Evolutionary conservation across 1,139 yeast genomes (phyloP), one percentile per base, ranked within the genome.

Genomic region (Eremothecium gossypii): DNA sequence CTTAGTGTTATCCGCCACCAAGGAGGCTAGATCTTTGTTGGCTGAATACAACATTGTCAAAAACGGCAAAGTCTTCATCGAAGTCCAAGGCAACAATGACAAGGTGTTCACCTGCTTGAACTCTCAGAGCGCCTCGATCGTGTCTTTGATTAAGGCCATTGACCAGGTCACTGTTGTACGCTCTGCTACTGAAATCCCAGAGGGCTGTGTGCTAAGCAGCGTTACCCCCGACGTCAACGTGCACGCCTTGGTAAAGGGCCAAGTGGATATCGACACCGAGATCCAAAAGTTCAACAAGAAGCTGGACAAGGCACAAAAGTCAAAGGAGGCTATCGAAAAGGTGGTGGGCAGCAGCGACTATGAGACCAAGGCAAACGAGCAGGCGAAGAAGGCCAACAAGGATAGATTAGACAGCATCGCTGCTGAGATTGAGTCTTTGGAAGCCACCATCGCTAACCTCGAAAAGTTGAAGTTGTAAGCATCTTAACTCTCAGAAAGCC

Each of bases 221-320:
- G 83, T 89, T 48, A 77, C 77, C 45, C 82, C 95, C 36, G 82
- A 77, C 41, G 80, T 86, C 60, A 82, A 81, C 48, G 97, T 89
- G 31, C 95, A 85, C 58, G 77, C 89, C 30, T 74, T 91, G 61
- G 96, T 91, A 46, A 86, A 86, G 73, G 97, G 97, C 43, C 93
- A 84, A 62, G 79, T 91, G 54, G 96, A 91, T 62, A 76, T 89
- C 55, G 96, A 87, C 55, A 81, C 83, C 41, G 97, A 91, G 67
- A 84, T 91, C 57, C 61, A 72, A 52, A 91, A 89, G 74, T 94
- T 89, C 37, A 65, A 71, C 56, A 79, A 77, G 74, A 87, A 83
- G 69, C 73, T 87, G 58, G 72, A 66, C 45, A 79, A 77, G 64
- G 68, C 73, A 33, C 61, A 64, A 49, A 71, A 69, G 53, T 60